phyloP scores from a whole-genome alignment of 768 basidiomycete genomes.

The Leccinum barrowsii region DNA sequence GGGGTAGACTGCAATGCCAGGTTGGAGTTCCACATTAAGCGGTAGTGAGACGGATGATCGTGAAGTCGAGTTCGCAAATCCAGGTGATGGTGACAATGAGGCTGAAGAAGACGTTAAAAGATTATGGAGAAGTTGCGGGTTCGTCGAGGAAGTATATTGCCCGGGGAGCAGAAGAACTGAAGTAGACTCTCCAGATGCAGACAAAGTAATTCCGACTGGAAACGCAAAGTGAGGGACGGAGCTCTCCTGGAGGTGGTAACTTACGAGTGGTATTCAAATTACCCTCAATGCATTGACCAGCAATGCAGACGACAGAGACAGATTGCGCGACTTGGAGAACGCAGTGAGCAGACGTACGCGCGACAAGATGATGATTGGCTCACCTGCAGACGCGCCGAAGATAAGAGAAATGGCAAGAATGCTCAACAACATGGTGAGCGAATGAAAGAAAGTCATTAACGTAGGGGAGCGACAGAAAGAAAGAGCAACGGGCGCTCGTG shows the following conservation, averaged over 20 bases:
- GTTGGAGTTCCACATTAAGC: slow-evolving; percentile 60
- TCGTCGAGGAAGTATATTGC: slow-evolving; percentile 67
- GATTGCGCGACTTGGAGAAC: slow-evolving; percentile 49
- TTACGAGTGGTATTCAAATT: slow-evolving; percentile 65
- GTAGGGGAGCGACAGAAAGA: slow-evolving; percentile 14
- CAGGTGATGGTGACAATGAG: slow-evolving; percentile 53
- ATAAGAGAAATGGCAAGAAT: slow-evolving; percentile 35
- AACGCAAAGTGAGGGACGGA: slow-evolving; percentile 11
- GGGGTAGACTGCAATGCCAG: slow-evolving; percentile 67
- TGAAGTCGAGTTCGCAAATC: slow-evolving; percentile 58
- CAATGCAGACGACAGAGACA: slow-evolving; percentile 72
- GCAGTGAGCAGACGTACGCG: background rate
- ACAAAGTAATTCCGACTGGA: slow-evolving; percentile 68
- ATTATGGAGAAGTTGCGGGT: slow-evolving; percentile 67
- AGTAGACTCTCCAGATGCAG: slow-evolving; percentile 49
- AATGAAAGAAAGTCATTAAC: slow-evolving; percentile 24
- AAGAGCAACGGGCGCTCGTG: slow-evolving; percentile 22
- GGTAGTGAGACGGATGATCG: slow-evolving; percentile 50
- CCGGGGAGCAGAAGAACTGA: slow-evolving; percentile 69
- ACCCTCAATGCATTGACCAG: slow-evolving; percentile 85
- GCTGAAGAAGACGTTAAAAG: slow-evolving; percentile 64
- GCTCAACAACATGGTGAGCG: slow-evolving; percentile 39
- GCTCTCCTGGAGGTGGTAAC: slow-evolving; percentile 30
- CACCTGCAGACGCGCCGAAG: slow-evolving; percentile 39
- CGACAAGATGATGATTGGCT: slow-evolving; percentile 7